Evolutionary conservation across 2,329 filamentous ascomycete genomes (phyloP).

Genomic region (Penicillium sp.): DNA sequence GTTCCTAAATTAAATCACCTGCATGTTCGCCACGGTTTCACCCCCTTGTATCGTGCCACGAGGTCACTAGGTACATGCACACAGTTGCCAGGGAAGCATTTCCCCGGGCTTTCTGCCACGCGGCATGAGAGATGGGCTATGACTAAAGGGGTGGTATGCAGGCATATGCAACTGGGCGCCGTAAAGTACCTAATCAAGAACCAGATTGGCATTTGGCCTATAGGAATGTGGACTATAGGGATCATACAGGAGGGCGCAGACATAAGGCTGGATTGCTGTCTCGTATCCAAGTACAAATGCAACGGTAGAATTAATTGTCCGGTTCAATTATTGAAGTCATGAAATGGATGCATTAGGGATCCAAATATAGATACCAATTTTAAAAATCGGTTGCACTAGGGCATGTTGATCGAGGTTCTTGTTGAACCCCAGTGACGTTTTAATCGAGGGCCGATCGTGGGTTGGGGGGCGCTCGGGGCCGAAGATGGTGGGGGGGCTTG

Average conservation of each 20-base stretch:
- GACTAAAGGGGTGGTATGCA: background rate
- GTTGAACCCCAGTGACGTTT: constrained; percentile 5
- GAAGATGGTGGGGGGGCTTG: constrained; percentile 1
- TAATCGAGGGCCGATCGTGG: background rate
- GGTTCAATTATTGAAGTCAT: background rate
- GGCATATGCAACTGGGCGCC: background rate
- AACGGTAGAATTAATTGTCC: background rate
- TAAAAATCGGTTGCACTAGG: background rate
- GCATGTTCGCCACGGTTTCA: constrained; percentile 1
- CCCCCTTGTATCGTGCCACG: background rate
- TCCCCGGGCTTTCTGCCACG: constrained; percentile 1
- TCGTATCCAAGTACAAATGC: background rate
- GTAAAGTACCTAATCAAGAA: background rate
- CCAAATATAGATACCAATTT: constrained; percentile 1
- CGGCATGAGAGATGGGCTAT: background rate
- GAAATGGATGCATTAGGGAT: background rate
- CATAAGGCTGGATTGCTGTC: background rate
- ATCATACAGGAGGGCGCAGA: background rate
- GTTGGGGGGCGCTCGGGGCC: constrained; percentile 1
- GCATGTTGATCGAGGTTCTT: background rate
- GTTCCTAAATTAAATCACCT: background rate
- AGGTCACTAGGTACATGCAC: background rate
- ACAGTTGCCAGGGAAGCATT: background rate
- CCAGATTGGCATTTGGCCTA: background rate
- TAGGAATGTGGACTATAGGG: background rate